Evolutionary conservation across 2,329 filamentous ascomycete species (phyloP).

Genomic region (Bretziella fagacearum): DNA sequence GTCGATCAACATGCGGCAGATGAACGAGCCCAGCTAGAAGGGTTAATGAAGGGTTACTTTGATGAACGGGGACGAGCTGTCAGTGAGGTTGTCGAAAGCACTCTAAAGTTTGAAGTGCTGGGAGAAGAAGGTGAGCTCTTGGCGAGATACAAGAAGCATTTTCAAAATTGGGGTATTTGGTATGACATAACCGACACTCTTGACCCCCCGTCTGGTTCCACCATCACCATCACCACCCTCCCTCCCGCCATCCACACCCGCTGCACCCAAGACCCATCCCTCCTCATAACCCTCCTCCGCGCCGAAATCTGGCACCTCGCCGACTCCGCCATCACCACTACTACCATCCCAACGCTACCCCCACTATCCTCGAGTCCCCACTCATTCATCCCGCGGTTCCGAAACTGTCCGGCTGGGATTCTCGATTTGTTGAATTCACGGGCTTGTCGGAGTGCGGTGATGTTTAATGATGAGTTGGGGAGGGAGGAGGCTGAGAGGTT

Average conservation of each 20-base stretch:
- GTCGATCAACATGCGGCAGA: conserved; percentile 93
- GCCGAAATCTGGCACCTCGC: conserved; percentile 53
- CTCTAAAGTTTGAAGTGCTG: conserved; percentile 49
- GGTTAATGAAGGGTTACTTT: conserved; percentile 43
- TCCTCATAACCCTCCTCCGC: conserved; percentile 59
- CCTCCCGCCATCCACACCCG: conserved; percentile 60
- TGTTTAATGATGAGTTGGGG: conserved; percentile 63
- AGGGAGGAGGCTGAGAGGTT: conserved; percentile 40
- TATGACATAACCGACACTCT: conserved; percentile 30
- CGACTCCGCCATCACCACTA: conserved; percentile 23
- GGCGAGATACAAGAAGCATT: conserved; percentile 33
- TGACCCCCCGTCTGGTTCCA: conserved; percentile 12
- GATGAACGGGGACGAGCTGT: background rate
- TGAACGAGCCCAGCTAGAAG: conserved; percentile 67
- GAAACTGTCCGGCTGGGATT: conserved; percentile 56
- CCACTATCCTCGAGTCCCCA: background rate
- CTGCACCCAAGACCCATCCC: conserved; percentile 51
- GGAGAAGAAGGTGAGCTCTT: conserved; percentile 44
- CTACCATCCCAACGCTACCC: background rate
- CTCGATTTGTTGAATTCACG: conserved; percentile 61
- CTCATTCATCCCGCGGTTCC: conserved; percentile 51
- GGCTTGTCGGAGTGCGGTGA: conserved; percentile 65
- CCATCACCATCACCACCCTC: conserved; percentile 38
- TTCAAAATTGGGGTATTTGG: conserved; percentile 57
- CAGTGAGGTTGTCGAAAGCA: conserved; percentile 27